Evolutionary conservation across 805 yeast species (phyloP).

Genomic region (Candida gorgasii): DNA sequence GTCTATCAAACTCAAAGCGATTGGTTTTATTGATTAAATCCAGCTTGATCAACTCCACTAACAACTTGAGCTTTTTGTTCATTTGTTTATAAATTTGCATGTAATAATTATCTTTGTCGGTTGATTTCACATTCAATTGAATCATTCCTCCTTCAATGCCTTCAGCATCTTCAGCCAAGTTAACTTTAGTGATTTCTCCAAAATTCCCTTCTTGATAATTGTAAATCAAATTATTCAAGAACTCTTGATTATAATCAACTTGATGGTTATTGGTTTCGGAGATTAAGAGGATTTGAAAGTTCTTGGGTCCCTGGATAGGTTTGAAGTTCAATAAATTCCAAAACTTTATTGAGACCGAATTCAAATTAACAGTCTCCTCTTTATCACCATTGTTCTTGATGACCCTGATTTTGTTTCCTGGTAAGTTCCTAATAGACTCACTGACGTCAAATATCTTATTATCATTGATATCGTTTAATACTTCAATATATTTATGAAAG

Average conservation of each 20-base stretch:
- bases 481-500: conserved; percentile 23
- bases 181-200: conserved; percentile 43
- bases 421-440: conserved; percentile 7
- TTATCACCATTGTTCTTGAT: conserved; percentile 23
- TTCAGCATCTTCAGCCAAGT: conserved; percentile 27
- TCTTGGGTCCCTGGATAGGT: conserved; percentile 52
- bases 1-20: conserved; percentile 45
- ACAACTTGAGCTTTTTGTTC: conserved; percentile 27
- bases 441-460: conserved; percentile 11
- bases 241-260: conserved; percentile 33
- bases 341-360: conserved; percentile 45
- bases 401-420: conserved; percentile 26
- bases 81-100: conserved; percentile 31
- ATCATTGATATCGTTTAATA: conserved; percentile 18
- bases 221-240: conserved; percentile 42
- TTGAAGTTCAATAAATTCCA: conserved; percentile 62
- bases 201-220: conserved; percentile 50
- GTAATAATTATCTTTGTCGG: conserved; percentile 18
- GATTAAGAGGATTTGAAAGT: conserved; percentile 53
- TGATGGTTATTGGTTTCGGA: conserved; percentile 25
- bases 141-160: conserved; percentile 31
- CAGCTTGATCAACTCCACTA: conserved; percentile 39
- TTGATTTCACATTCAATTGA: conserved; percentile 23
- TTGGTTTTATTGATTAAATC: conserved; percentile 44
- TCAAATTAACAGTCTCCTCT: conserved; percentile 45